Evolutionary conservation across 345 rosid species (phyloP), one percentile per base, ranked within the genome.

Genomic region (Dimocarpus longan): DNA sequence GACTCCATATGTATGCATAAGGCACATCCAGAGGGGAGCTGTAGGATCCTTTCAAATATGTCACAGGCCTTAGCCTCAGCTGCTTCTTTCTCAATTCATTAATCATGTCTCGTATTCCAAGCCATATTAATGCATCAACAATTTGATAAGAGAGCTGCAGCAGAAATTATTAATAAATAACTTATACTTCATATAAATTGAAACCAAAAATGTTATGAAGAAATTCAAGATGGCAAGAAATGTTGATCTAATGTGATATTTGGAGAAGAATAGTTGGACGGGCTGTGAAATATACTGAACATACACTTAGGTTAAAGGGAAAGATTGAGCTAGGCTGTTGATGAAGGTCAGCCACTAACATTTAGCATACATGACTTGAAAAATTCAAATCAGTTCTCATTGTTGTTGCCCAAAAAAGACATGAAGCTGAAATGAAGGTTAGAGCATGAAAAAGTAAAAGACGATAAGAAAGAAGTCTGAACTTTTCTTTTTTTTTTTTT

Each of bases 1-100:
- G 91, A 82, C 91, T 88, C 91, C 91, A 88, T 57, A 88, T 85
- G 70, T 88, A 88, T 3, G 87, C 88, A 56, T 88, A 74, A 79
- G 89, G 88, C 40, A 88, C 71, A 74, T 80, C 84, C 24, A 71
- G 76, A 73, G 88, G 86, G 66, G 87, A 81, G 82, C 80, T 76
- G 62, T 73, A 74, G 40, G 85, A 63, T 76, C 91, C 89, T 66
- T 89, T 83, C 60, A 88, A 82, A 75, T 88, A 88, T 12, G 91
- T 85, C 26, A 86, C 77, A 76, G 84, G 88, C 77, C 91, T 85
- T 66, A 88, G 82, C 74, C 72, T 71, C 86, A 88, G 60, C 72
- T 66, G 76, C 70, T 88, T 86, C 89, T 88, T 88, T 72, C 91
- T 85, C 71, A 85, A 85, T 19, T 83, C 88, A 66, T 85, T 85